Conservation (phyloP, 177 flowering plant species). For the Vitis hybrid region DNA sequence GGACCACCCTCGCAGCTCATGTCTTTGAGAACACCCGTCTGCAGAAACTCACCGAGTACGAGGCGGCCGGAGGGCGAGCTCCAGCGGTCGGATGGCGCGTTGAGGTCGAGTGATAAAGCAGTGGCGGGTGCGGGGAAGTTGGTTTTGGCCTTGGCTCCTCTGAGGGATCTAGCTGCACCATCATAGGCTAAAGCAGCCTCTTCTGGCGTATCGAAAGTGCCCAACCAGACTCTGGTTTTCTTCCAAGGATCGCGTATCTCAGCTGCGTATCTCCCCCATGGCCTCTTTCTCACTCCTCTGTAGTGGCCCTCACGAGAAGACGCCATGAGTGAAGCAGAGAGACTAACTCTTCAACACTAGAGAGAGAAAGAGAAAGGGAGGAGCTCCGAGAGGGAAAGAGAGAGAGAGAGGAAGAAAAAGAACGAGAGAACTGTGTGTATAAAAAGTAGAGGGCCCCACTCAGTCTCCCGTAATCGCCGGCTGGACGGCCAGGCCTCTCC, state of each 20-base stretch:
- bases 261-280: constrained; percentile 87
- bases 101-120: constrained; percentile 30
- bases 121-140: constrained; percentile 45
- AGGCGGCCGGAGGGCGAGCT: constrained; percentile 22
- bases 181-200: constrained; percentile 86
- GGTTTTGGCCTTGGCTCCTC: constrained; percentile 73
- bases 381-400: background rate
- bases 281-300: constrained; percentile 83
- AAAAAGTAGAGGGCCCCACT: constrained; percentile 35
- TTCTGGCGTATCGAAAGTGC: constrained; percentile 74
- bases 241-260: constrained; percentile 84
- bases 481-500: constrained; percentile 37
- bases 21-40: constrained; percentile 35
- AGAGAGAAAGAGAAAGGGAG: background rate
- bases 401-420: background rate
- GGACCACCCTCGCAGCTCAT: background rate
- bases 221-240: constrained; percentile 76
- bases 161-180: constrained; percentile 61
- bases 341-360: background rate
- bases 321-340: constrained; percentile 12
- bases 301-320: constrained; percentile 50
- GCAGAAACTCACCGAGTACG: constrained; percentile 39
- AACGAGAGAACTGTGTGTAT: background rate
- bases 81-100: constrained; percentile 29
- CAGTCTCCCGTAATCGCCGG: constrained; percentile 62